phyloP scores from a whole-genome alignment of 495 filamentous ascomycete genomes.

The Daldinia concentrica region DNA sequence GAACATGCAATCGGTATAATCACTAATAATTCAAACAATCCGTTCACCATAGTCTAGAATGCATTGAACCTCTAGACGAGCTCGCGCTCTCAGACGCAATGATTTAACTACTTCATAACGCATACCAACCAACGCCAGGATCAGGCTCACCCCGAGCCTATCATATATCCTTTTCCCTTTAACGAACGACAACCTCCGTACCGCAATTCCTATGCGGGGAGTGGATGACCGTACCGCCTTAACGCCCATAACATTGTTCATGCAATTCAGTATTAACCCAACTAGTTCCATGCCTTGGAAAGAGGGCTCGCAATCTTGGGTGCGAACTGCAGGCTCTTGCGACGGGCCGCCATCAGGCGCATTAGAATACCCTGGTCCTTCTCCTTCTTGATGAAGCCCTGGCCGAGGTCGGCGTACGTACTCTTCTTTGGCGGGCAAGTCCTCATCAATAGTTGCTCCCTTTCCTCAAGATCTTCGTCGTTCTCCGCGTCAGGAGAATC shows the following conservation, averaged over 20 bases:
- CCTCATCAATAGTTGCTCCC: conserved; percentile 68
- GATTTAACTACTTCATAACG: too few species aligned
- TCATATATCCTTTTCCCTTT: background rate
- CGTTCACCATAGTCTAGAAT: too few species aligned
- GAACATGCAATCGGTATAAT: too few species aligned
- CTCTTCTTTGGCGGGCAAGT: conserved; percentile 77
- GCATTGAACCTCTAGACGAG: too few species aligned
- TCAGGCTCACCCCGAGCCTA: background rate
- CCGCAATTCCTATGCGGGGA: conserved; percentile 4
- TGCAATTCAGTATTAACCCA: background rate
- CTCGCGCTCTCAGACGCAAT: too few species aligned
- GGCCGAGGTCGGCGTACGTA: conserved; percentile 53
- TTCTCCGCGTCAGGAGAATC: conserved; percentile 41
- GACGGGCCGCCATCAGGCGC: conserved; percentile 74
- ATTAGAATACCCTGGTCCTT: conserved; percentile 65
- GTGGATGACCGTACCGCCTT: background rate
- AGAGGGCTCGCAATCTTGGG: conserved; percentile 82
- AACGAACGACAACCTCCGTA: conserved; percentile 14
- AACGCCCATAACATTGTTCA: background rate
- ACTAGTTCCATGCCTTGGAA: conserved; percentile 57
- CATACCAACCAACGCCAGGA: too few species aligned
- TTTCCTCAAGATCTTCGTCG: conserved; percentile 31
- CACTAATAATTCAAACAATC: too few species aligned
- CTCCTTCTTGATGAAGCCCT: conserved; percentile 48
- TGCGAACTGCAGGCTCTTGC: conserved; percentile 85